Evolutionary conservation across 2,329 filamentous ascomycete species (phyloP), one percentile per base, ranked within the genome.

Genomic region (Endothia cerciana): DNA sequence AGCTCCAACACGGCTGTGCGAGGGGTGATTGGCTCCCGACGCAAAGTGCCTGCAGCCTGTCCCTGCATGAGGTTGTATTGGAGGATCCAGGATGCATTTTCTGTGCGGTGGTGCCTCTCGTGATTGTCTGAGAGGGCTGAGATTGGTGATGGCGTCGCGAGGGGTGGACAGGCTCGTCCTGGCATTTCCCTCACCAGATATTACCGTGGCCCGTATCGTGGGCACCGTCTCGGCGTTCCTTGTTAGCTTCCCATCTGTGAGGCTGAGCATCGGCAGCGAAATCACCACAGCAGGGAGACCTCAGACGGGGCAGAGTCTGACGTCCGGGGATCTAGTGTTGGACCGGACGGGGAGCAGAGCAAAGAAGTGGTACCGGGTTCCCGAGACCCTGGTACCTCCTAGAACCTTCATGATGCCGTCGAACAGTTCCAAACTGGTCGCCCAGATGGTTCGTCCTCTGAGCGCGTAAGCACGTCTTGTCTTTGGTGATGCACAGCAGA

Each of bases 311-410:
- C 36, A 51, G 57, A 41, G 60, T 53, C 40, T 65, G 53, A 47
- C 53, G 59, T 63, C 56, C n/a, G 45, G 33, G 10, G 33, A 10
- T 36, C 6, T 36, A 10, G 33, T 36, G 59, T 60, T 41, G 41
- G 60, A 51, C 60, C 47, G 22, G n/a, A n/a, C n/a, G n/a, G n/a
- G n/a, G n/a, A 38, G 3, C 33, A 45, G 45, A 55, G 45, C 36
- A 60, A n/a, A 41, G 28, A 19, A 8, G 60, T 59, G 13, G 64
- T 56, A 63, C 60, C 60, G 55, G n/a, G 40, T 17, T 47, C 45
- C 55, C 64, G 47, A 63, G 60, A 63, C 55, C 56, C 60, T 19
- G 63, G 55, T 57, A 15, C 55, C 38, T 38, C 47, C 47, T 40
- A 41, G 19, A 6, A 36, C 33, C 4, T 36, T 36, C 33, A 10